A percentile compares a stretch with the other conserved stretches of the same genome.
Evolutionary conservation across 192 early-diverging fungal genomes (phyloP).

Genomic region (Gigaspora rosea): DNA sequence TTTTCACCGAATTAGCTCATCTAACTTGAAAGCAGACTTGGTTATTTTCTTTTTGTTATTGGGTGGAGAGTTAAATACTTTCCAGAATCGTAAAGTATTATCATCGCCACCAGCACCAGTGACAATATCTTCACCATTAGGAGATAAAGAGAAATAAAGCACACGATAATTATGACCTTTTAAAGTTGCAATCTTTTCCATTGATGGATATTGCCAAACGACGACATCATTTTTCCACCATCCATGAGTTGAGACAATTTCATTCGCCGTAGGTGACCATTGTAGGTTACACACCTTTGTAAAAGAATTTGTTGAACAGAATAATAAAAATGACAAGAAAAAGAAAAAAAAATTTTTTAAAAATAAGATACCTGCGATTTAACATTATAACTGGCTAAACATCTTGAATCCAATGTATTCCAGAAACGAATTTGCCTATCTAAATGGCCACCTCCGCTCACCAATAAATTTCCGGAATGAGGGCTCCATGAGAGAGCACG

Average conservation of each 20-base stretch:
- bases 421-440: slow-evolving; percentile 89
- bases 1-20: slow-evolving; percentile 11
- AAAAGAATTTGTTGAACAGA: not conserved
- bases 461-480: slow-evolving; percentile 70
- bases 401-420: slow-evolving; percentile 69
- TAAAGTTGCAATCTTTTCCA: slow-evolving; percentile 68
- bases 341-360: no score
- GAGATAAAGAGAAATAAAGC: slow-evolving; percentile 86
- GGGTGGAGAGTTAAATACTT: slow-evolving; percentile 62
- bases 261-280: slow-evolving; percentile 78
- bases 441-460: slow-evolving; percentile 90
- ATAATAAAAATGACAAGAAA: not conserved
- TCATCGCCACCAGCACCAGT: slow-evolving; percentile 84
- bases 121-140: slow-evolving; percentile 91
- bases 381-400: slow-evolving; percentile 66
- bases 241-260: slow-evolving; percentile 92
- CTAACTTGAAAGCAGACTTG: not conserved
- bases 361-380: slow-evolving; percentile 67
- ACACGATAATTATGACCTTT: slow-evolving; percentile 84
- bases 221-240: slow-evolving; percentile 87
- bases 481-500: slow-evolving; percentile 96
- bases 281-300: slow-evolving; percentile 83
- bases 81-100: slow-evolving; percentile 97
- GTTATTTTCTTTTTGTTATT: slow-evolving; percentile 2
- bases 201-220: slow-evolving; percentile 81